Base-by-base conservation (phyloP, 495 filamentous ascomycete species). In the Talaromyces adpressus region DNA sequence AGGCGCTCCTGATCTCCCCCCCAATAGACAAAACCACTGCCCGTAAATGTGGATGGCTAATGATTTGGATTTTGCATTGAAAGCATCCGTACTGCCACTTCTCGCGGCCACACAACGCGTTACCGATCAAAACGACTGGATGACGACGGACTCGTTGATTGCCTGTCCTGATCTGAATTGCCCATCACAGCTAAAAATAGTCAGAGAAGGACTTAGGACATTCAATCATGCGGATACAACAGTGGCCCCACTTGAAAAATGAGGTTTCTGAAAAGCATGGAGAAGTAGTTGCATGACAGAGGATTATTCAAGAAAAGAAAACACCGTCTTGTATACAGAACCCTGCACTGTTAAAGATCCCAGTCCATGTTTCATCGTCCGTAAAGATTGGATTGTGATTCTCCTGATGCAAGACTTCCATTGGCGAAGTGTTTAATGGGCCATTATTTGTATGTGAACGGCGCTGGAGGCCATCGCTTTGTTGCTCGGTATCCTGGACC, bases 121-220 rank as follows among this genome's bases (percentile, higher is more conserved):
- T 23, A 72, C 73, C 14, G 63, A 75, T 57, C 52, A 66, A 18
- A 72, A 76, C 49, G 73, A 76, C 65, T 78, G 72, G 75, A 78
- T 75, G 74, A 73, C 72, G 8, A 72, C 73, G 5, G 73, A 78
- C 59, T 68, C 69, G 27, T 41, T 71, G 2, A 70, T 78, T 49
- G 74, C 58, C 72, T 49, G 73, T 59, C 74, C 73, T 3, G 74
- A 75, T 68, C 74, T 74, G 12, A 67, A 78, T 63, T 78, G 73
- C 61, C 66, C 65, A 16, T 71, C 67, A 12, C 58, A 70, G 41
- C 59, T 75, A 45, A 75, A 71, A 62, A 75, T 75, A 62, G 67
- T 68, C 3, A 61, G 73, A 34, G 69, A 68, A 11, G 71, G 72
- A 18, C 64, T 66, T 8, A 64, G 72, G 27, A 70, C 57, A 9